Evolutionary conservation across 2,329 filamentous ascomycete species (phyloP).

Genomic region (Diaporthe citri): DNA sequence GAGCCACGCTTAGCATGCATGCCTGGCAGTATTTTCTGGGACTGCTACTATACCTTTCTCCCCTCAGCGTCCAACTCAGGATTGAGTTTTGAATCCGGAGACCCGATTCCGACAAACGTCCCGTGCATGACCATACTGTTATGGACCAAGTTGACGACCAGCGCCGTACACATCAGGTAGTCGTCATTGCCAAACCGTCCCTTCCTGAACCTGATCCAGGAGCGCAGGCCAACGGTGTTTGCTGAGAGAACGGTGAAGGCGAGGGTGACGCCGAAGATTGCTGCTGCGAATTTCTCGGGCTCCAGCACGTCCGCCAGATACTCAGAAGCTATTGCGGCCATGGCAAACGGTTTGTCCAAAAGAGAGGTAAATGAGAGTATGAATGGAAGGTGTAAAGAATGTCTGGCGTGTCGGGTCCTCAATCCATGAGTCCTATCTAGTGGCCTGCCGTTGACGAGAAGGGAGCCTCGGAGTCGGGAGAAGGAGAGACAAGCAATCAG

Average conservation of each 20-base stretch:
- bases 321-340: constrained; percentile 39
- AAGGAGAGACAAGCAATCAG: constrained; percentile 7
- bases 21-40: not conserved
- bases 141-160: constrained; percentile 40
- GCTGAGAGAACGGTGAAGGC: constrained; percentile 36
- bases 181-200: constrained; percentile 37
- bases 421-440: constrained; percentile 25
- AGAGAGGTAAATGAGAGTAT: constrained; percentile 2
- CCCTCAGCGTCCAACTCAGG: constrained; percentile 36
- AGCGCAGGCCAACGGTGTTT: constrained; percentile 35
- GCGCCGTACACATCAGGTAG: constrained; percentile 39
- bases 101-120: constrained; percentile 39
- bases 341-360: constrained; percentile 8
- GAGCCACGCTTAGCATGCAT: not conserved
- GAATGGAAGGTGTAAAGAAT: constrained; percentile 6
- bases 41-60: constrained; percentile 22
- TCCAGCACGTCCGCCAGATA: constrained; percentile 38
- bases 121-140: constrained; percentile 40
- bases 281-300: constrained; percentile 39
- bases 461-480: not conserved
- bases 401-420: constrained; percentile 8
- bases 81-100: constrained; percentile 37
- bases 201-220: constrained; percentile 28
- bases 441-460: constrained; percentile 17
- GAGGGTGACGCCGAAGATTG: constrained; percentile 40